Base-by-base conservation (phyloP, 768 basidiomycete species). In the Xanthoconium purpureum region DNA sequence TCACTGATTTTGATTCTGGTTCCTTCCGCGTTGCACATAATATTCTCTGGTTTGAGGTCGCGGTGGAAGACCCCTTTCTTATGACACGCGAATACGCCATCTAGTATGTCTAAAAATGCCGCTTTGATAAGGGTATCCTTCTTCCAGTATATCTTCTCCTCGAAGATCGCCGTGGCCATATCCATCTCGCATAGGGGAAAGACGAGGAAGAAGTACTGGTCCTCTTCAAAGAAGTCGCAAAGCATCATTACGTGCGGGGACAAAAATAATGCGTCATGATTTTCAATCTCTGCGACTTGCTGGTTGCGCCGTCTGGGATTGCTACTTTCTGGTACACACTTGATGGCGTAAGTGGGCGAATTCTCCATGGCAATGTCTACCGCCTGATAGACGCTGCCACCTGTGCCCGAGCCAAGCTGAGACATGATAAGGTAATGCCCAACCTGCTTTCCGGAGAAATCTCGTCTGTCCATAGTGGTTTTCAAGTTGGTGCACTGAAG, bases 1-100 rank as follows among this genome's bases (percentile, higher is more conserved):
- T 94, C 91, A 18, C 86, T 82, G 40, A 94, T 75, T 53, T 77
- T 77, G 40, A 92, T 77, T 52, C 75, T 65, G 32, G 67, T 70
- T 15, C 86, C 85, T 50, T 73, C 81, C 63, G 68, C 68, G 57
- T 73, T 79, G 68, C 84, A 85, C 49, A 94, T 76, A 40, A 92
- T 77, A 69, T 87, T 92, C 66, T 93, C 93, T 2, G 91, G 91
- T 69, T 94, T 94, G 66, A 94, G 80, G 65, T 94, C 91, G 24
- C 91, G 86, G 71, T 94, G 93, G 68, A 78, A 92, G 56, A 95
- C 81, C 13, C 84, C 81, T 30, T 77, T 75, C 35, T 75, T 70
- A 65, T 94, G 91, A 65, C 88, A 91, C 63, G 87, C 79, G 48
- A 84, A 77, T 49, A 94, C 82, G 1, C 88, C 88, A 61, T 91